Percentiles rank a stretch among this genome's conserved stretches.
These are phyloP conservation scores for Suillus fuscotomentosus DNA, from an alignment of 768 basidiomycete genomes.

Conservation along the genomic window DNA sequence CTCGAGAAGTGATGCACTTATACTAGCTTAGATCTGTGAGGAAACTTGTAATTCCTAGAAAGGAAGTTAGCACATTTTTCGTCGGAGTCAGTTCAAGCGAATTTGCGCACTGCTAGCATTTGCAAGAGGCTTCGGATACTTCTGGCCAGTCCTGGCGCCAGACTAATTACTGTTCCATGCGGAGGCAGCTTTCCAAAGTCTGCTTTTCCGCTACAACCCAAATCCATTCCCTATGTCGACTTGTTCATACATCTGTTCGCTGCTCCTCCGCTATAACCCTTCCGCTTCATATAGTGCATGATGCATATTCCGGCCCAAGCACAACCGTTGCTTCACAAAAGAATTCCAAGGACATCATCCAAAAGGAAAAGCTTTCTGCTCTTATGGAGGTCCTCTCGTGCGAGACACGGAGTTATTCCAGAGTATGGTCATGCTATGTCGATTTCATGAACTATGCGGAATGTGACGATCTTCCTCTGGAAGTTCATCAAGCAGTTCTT, in stretches of 20 bases:
- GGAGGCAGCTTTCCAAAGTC: conserved; percentile 4
- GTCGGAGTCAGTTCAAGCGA: background rate
- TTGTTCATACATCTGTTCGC: background rate
- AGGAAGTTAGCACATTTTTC: conserved; percentile 1
- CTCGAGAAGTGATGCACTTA: no score
- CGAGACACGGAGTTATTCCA: conserved; percentile 37
- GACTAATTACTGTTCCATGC: conserved; percentile 1
- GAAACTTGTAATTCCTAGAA: background rate
- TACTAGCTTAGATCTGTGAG: no score
- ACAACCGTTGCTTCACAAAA: background rate
- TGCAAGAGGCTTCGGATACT: background rate
- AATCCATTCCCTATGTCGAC: background rate
- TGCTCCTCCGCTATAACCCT: background rate
- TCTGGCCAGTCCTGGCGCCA: background rate
- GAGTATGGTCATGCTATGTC: conserved; percentile 66
- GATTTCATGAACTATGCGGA: conserved; percentile 52
- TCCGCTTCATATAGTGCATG: background rate
- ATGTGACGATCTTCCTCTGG: conserved; percentile 52
- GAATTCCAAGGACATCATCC: conserved; percentile 5
- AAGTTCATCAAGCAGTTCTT: conserved; percentile 68
- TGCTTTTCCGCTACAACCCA: background rate
- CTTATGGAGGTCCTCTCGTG: conserved; percentile 30
- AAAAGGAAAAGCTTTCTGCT: conserved; percentile 26
- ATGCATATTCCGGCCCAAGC: conserved; percentile 2
- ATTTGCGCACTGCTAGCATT: background rate